These are phyloP conservation scores for Cladobotryum protrusum DNA, from an alignment of 2,329 filamentous ascomycete genomes.

Conservation along the genomic window DNA sequence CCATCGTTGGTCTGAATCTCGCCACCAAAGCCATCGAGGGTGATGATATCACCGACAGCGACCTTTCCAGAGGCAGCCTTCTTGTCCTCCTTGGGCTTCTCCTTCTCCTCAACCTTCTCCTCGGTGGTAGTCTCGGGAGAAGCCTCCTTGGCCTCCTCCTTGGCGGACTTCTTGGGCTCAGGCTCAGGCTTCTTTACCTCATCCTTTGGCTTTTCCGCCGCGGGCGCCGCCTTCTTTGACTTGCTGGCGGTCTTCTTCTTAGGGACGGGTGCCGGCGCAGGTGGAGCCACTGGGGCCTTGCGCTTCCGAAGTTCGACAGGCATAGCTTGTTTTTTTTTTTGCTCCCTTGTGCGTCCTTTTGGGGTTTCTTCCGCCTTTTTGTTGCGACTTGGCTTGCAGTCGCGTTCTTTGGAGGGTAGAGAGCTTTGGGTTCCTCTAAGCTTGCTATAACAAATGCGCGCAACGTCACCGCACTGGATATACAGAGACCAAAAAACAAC, in stretches of 20 bases:
- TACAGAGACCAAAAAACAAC: neutral
- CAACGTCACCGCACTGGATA: neutral
- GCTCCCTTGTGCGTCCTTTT: neutral
- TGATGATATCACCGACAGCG: conserved; percentile 49
- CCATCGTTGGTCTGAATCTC: conserved; percentile 84
- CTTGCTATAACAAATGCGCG: neutral
- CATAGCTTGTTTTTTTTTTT: conserved; percentile 34
- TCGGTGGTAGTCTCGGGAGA: conserved; percentile 20
- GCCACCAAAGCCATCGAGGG: conserved; percentile 55
- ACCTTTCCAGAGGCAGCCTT: conserved; percentile 33
- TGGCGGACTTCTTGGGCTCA: conserved; percentile 15
- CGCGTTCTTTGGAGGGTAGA: neutral
- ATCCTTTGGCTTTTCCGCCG: conserved; percentile 12
- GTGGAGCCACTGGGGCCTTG: conserved; percentile 46
- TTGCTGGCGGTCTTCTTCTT: conserved; percentile 39
- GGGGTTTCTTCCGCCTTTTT: neutral
- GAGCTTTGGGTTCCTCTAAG: neutral
- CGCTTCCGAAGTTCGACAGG: conserved; percentile 55
- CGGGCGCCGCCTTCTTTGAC: conserved; percentile 17
- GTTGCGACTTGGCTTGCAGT: neutral
- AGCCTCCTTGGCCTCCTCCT: conserved; percentile 31
- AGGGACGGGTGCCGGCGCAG: conserved; percentile 37
- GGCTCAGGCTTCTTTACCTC: conserved; percentile 8
- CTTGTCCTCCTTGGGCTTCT: conserved; percentile 32
- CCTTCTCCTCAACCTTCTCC: conserved; percentile 15